These are phyloP conservation scores for Medicago lupulina DNA, from an alignment of 306 rosid genomes.

Conservation along the genomic window DNA sequence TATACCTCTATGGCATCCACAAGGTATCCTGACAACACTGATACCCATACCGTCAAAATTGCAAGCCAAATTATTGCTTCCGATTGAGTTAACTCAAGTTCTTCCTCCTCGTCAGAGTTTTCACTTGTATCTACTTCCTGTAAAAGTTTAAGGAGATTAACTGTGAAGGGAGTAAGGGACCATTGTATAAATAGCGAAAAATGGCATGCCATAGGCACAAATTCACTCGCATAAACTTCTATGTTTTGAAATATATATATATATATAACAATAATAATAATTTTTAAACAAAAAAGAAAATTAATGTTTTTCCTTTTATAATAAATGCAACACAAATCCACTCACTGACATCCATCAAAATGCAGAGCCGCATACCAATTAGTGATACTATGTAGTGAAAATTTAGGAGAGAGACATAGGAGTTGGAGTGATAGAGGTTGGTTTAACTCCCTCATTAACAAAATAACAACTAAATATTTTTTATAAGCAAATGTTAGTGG, in stretches of 20 bases:
- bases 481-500: too few species aligned
- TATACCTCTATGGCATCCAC: conserved; percentile 86
- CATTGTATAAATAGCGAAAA: conserved; percentile 11
- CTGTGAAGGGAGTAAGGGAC: conserved; percentile 20
- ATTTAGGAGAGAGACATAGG: too few species aligned
- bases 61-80: conserved; percentile 92
- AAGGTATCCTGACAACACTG: conserved; percentile 85
- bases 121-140: conserved; percentile 56
- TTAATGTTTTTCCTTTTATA: background rate
- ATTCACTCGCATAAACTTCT: conserved; percentile 9
- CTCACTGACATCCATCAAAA: conserved; percentile 22
- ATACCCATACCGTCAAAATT: conserved; percentile 79
- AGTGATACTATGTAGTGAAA: background rate
- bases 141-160: conserved; percentile 32
- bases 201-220: conserved; percentile 22
- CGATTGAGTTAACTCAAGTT: conserved; percentile 68
- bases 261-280: background rate
- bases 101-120: conserved; percentile 64
- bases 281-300: background rate
- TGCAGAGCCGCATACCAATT: conserved; percentile 5
- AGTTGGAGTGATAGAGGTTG: background rate
- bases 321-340: conserved; percentile 20
- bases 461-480: background rate
- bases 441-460: background rate
- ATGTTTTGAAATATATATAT: conserved; percentile 20